Evolutionary conservation across 352 stramenopile species (phyloP).

Genomic region (Blastocystis sp.): DNA sequence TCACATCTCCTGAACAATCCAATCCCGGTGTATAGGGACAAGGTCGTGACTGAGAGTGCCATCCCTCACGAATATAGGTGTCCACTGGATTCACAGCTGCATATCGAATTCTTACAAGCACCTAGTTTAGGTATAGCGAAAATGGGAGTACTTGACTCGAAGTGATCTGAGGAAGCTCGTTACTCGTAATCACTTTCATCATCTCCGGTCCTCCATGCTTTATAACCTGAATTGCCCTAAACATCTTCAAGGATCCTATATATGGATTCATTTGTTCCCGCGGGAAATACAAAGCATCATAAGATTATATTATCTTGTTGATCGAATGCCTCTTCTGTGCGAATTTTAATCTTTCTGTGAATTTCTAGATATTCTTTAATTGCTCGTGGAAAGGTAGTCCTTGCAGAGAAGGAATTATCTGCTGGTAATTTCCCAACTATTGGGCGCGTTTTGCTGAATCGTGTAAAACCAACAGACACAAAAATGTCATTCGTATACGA

Average conservation of each 20-base stretch:
- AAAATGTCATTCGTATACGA: conserved; percentile 62
- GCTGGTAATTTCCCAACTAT: conserved; percentile 60
- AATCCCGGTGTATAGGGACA: conserved; percentile 53
- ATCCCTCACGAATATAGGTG: conserved; percentile 59
- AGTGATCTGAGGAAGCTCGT: not conserved
- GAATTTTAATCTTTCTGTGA: not conserved
- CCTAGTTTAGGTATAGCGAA: not conserved
- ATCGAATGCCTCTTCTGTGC: conserved; percentile 56
- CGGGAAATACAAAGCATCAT: not conserved
- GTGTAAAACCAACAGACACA: conserved; percentile 55
- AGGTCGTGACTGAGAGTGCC: not conserved
- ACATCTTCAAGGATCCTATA: not conserved
- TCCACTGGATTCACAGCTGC: conserved; percentile 57
- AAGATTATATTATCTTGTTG: not conserved
- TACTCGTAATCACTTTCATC: not conserved
- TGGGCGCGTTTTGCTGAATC: conserved; percentile 52
- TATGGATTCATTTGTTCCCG: not conserved
- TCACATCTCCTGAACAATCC: conserved; percentile 39
- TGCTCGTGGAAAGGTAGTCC: conserved; percentile 62
- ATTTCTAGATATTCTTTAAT: conserved; percentile 54
- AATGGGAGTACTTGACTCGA: not conserved
- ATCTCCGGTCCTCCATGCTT: conserved; percentile 47
- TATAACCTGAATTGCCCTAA: not conserved
- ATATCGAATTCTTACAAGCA: conserved; percentile 19
- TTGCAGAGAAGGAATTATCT: conserved; percentile 57